Evolutionary conservation across 441 rosid genomes (phyloP).

Genomic region (Geranium incanum): DNA sequence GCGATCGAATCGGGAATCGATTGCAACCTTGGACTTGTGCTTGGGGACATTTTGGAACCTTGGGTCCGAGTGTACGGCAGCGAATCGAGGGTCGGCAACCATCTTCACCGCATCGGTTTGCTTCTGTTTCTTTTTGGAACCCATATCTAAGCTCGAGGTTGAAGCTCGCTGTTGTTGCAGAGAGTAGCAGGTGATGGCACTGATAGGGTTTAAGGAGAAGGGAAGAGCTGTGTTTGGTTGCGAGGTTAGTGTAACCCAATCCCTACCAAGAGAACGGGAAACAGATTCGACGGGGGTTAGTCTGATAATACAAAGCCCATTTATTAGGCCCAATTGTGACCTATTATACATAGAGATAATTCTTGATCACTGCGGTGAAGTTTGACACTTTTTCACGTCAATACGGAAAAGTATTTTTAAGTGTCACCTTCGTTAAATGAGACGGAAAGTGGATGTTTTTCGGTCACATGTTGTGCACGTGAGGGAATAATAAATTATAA

Average conservation of each 20-base stretch:
- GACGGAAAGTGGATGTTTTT: no score
- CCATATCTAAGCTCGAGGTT: slow-evolving; percentile 31
- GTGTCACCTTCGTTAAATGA: no score
- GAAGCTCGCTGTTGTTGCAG: background rate
- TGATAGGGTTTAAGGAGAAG: slow-evolving; percentile 7
- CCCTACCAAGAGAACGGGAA: background rate
- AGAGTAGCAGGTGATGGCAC: background rate
- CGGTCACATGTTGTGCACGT: no score
- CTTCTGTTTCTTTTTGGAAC: slow-evolving; percentile 33
- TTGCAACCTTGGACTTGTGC: slow-evolving; percentile 54
- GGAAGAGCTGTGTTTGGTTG: slow-evolving; percentile 4
- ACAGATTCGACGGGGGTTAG: background rate
- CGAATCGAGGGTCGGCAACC: slow-evolving; percentile 57
- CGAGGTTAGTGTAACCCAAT: background rate
- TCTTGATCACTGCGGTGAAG: no score
- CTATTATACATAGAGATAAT: no score
- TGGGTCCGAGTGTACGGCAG: slow-evolving; percentile 65
- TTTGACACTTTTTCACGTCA: no score
- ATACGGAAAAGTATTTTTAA: no score
- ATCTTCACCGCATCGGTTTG: slow-evolving; percentile 20
- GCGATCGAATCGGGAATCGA: slow-evolving; percentile 64
- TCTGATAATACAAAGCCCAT: background rate
- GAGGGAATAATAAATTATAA: no score
- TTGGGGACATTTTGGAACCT: slow-evolving; percentile 55
- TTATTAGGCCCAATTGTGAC: no score